Conservation (phyloP, 2,329 filamentous ascomycete species). For the Arthrinium puccinioides region DNA sequence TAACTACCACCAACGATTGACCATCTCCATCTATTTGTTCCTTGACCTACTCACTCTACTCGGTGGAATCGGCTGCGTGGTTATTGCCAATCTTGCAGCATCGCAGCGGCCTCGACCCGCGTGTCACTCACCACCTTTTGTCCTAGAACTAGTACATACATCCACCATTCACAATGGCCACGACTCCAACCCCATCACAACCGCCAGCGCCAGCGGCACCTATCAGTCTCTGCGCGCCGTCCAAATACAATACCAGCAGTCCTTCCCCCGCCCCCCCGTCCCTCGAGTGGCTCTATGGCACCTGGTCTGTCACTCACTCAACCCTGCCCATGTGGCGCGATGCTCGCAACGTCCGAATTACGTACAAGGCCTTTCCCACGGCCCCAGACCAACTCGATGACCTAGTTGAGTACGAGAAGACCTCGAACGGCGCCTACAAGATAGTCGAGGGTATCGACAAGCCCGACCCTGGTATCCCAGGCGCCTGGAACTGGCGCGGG, state of each 20-base stretch:
- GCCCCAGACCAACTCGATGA: slow-evolving; percentile 54
- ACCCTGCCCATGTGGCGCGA: slow-evolving; percentile 75
- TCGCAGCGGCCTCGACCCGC: no score
- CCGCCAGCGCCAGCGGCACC: slow-evolving; percentile 7
- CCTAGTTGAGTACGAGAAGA: slow-evolving; percentile 52
- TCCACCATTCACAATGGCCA: no score
- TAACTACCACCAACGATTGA: no score
- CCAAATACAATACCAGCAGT: slow-evolving; percentile 32
- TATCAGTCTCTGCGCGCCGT: slow-evolving; percentile 37
- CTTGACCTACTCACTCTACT: no score
- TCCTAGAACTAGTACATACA: no score
- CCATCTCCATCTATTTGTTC: no score
- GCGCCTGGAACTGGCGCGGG: slow-evolving; percentile 69
- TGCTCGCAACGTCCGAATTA: slow-evolving; percentile 73
- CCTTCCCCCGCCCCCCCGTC: slow-evolving; percentile 38
- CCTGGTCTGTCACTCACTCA: slow-evolving; percentile 69
- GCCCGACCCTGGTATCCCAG: slow-evolving; percentile 25
- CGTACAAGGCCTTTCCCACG: slow-evolving; percentile 46
- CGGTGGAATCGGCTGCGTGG: no score
- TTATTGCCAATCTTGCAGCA: no score
- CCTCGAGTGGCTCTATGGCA: slow-evolving; percentile 54
- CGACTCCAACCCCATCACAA: slow-evolving; percentile 3
- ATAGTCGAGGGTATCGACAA: slow-evolving; percentile 60
- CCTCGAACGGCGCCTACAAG: slow-evolving; percentile 39
- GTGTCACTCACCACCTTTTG: no score